Evolutionary conservation across 106 monocot species (phyloP), one percentile per base, ranked within the genome.

Genomic region (Acorus gramineus): DNA sequence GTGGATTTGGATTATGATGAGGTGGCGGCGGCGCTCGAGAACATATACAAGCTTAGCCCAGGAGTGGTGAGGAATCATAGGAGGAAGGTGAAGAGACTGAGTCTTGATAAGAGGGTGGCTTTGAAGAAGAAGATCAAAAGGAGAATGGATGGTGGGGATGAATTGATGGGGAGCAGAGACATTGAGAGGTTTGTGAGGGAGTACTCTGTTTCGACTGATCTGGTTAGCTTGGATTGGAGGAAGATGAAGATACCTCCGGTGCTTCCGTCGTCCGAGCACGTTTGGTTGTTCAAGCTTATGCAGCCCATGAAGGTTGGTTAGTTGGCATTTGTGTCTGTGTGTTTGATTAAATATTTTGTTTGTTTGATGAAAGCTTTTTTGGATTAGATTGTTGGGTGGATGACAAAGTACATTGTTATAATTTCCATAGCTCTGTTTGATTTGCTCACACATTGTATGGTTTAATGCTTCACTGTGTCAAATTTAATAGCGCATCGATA

Each of bases 241-340:
- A 84, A 67, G 66, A 85, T 84, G 94, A 95, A 87, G 66, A 95
- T 95, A 14, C 94, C 94, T 3, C 77, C 84, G 5, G 94, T 95
- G 66, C 86, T 95, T 4, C 58, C 71, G 3, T 80, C 81, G 8
- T 46, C 77, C 4, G 90, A 95, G 69, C 90, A 90, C 11, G 62
- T 51, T 43, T 44, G 73, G 66, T 66, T 90, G 45, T 90, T 95
- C 75, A 87, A 86, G 67, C 66, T 86, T 59, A 77, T 95, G 86
- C 94, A 86, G n/a, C 86, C 90, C 48, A 82, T 77, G 84, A 95
- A 95, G 90, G 94, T 95, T 42, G 59, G 44, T 4, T 47, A 56
- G 45, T 3, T 5, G 13, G 46, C 3, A 9, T 45, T 62, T 52
- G 47, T 10, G 11, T 4, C 11, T 8, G 5, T 63, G 13, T 8